Evolutionary conservation across 345 rosid species (phyloP).

Genomic region (Gossypium arboreum): DNA sequence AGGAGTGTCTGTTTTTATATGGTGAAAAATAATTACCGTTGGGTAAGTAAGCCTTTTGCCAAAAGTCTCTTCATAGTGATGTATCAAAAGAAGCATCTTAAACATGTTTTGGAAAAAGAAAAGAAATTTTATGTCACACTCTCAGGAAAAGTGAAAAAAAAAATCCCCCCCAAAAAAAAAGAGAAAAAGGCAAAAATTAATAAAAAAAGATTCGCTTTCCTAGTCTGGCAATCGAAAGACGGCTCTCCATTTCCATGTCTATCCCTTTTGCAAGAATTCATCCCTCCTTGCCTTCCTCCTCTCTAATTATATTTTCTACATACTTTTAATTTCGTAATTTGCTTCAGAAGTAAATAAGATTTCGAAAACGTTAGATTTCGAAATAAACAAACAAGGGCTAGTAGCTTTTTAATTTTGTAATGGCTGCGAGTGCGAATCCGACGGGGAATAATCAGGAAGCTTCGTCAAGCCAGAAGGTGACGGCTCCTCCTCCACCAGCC

Average conservation of each 20-base stretch:
- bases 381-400: neutral
- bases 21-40: no score
- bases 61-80: no score
- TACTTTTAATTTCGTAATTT: neutral
- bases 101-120: neutral
- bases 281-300: neutral
- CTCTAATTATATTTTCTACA: neutral
- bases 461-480: conserved; percentile 39
- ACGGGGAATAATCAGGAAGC: conserved; percentile 36
- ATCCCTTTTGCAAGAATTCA: conserved; percentile 8
- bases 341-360: neutral
- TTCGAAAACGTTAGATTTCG: neutral
- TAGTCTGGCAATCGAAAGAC: neutral
- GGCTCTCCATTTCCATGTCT: neutral
- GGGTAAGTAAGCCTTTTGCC: no score
- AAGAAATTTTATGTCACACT: no score
- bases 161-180: neutral
- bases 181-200: neutral
- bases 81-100: neutral
- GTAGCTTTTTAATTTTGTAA: conserved; percentile 8
- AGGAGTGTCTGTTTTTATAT: no score
- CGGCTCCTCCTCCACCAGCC: conserved; percentile 28
- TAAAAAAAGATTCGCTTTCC: conserved; percentile 6
- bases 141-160: neutral
- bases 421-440: conserved; percentile 78